Evolutionary conservation across 2,329 filamentous ascomycete genomes (phyloP).

Genomic region (Triangularia verruculosa): DNA sequence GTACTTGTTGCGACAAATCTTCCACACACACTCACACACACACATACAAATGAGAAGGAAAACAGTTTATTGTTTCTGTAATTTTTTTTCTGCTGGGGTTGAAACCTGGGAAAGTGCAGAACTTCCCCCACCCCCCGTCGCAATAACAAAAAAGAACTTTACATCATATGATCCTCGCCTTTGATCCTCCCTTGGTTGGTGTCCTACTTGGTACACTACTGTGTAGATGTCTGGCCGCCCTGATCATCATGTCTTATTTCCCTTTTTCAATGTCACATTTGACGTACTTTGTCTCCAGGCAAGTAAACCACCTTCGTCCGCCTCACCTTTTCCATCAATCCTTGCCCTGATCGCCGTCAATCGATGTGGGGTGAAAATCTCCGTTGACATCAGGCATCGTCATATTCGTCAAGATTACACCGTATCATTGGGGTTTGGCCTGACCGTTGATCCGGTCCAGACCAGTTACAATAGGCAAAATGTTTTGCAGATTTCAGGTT

Average conservation of each 20-base stretch:
- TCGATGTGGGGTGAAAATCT: neutral
- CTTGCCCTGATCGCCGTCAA: neutral
- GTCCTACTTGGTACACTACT: neutral
- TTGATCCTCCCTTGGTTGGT: neutral
- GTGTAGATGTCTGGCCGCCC: neutral
- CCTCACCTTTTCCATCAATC: neutral
- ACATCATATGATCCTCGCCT: neutral
- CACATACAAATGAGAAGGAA: neutral
- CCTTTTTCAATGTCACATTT: neutral
- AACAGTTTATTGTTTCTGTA: neutral
- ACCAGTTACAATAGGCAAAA: neutral
- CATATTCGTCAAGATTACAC: neutral
- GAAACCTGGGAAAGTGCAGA: too few relatives aligned
- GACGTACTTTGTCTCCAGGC: neutral
- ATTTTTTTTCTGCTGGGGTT: slow-evolving; percentile 5
- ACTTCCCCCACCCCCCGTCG: neutral
- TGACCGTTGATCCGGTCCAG: neutral
- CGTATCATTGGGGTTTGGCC: neutral
- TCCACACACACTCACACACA: neutral
- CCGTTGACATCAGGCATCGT: slow-evolving; percentile 3
- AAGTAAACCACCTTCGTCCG: neutral
- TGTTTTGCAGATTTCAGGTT: neutral
- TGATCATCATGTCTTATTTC: neutral
- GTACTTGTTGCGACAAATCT: too few relatives aligned
- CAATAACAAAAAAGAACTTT: neutral